Percentiles rank a stretch among this genome's conserved stretches.
Evolutionary conservation across 257 asterid species (phyloP).

Genomic region (Solanum piurae): DNA sequence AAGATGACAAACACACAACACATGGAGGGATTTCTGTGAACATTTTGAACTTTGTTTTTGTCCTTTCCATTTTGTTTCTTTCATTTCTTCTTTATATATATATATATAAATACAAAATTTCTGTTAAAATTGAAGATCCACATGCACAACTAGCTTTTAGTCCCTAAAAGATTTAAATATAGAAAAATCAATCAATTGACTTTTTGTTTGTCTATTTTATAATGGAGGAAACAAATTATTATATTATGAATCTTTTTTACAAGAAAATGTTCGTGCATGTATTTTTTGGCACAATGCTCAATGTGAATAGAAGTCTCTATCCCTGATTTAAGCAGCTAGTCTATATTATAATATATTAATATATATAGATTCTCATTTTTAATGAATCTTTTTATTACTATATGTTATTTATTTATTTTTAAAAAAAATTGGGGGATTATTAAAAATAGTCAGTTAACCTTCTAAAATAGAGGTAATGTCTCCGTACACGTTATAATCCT

Average conservation of each 20-base stretch:
- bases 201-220: background rate
- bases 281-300: constrained; percentile 39
- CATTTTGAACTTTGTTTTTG: background rate
- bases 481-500: background rate
- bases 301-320: constrained; percentile 51
- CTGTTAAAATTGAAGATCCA: background rate
- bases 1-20: background rate
- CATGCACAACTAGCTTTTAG: background rate
- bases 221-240: background rate
- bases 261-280: background rate
- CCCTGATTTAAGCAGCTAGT: constrained; percentile 19
- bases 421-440: accelerated
- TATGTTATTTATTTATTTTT: background rate
- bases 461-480: background rate
- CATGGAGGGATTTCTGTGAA: background rate
- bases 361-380: background rate
- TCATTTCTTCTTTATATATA: background rate
- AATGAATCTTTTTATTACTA: background rate
- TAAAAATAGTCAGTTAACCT: background rate
- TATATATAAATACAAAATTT: background rate
- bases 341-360: background rate
- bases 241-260: background rate
- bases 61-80: background rate
- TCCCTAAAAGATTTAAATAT: background rate
- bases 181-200: background rate